Conservation (phyloP, 2,329 filamentous ascomycete genomes). For the Davidsoniella neocaledoniae region DNA sequence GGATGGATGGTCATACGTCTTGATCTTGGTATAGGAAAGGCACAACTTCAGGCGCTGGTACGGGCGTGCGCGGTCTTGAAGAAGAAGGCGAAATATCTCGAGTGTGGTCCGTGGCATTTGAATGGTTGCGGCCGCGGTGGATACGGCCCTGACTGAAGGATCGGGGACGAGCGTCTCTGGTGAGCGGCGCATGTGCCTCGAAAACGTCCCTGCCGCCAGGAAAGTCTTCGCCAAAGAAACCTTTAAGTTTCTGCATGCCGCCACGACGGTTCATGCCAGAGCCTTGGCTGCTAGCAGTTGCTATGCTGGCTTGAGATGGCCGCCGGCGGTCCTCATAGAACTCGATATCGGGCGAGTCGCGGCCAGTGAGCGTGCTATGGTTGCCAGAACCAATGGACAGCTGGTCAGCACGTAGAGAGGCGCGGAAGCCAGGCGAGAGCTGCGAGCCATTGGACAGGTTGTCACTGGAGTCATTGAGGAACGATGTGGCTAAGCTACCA, state of each 20-base stretch:
- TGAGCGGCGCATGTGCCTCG: constrained; percentile 45
- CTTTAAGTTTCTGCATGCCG: constrained; percentile 68
- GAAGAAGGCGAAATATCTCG: constrained; percentile 58
- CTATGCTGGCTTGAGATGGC: constrained; percentile 77
- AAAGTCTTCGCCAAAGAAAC: constrained; percentile 86
- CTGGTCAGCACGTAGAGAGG: constrained; percentile 10
- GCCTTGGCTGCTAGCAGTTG: constrained; percentile 68
- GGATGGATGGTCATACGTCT: constrained; percentile 37
- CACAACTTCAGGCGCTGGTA: constrained; percentile 81
- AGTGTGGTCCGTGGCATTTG: constrained; percentile 55
- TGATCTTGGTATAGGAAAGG: constrained; percentile 92
- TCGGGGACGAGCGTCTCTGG: constrained; percentile 45
- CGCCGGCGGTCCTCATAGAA: constrained; percentile 46
- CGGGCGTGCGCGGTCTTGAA: constrained; percentile 67
- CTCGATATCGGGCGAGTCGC: constrained; percentile 43
- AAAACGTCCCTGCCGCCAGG: constrained; percentile 55
- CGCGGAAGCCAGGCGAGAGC: constrained; percentile 51
- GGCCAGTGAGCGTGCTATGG: constrained; percentile 16
- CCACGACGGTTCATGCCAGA: constrained; percentile 53
- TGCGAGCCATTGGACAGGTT: constrained; percentile 45
- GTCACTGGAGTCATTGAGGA: constrained; percentile 60
- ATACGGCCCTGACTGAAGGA: constrained; percentile 41
- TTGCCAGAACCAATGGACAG: constrained; percentile 17
- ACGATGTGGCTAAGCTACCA: constrained; percentile 35
- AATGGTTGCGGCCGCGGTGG: constrained; percentile 65